Evolutionary conservation across 148 eudicot genomes (phyloP), one percentile per base, ranked within the genome.

Genomic region (Hydrangea macrophylla): DNA sequence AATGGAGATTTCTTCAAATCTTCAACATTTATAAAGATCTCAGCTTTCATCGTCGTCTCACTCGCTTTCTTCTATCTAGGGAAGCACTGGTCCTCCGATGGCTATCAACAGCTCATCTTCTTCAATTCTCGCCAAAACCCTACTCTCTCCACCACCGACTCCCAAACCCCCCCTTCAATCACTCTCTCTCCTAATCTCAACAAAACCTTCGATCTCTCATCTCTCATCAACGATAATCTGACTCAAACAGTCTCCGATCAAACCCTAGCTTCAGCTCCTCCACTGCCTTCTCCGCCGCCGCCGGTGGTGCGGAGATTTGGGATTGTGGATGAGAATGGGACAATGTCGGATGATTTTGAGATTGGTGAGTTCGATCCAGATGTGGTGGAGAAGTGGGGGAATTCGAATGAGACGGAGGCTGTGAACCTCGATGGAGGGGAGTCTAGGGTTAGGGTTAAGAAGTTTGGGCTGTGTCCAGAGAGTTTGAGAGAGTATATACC

Each of bases 401-500:
- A 65, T 60, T 75, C 39, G 7, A 86, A 78, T 7, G 82, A 78
- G 50, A 66, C 53, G 33, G 75, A 72, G 26, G n/a, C n/a, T n/a
- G n/a, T n/a, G n/a, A 70, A 18, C 36, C 74, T 42, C 30, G 78
- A 64, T 20, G 74, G 60, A 9, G 76, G 56, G 26, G 75, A 76
- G 67, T 63, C 40, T 53, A 72, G 72, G 78, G 82, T 73, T 75
- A 74, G 70, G 78, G 82, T 92, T 67, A 75, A 74, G 67, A 93
- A 70, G 83, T 93, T 85, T 67, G 67, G 71, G 70, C 26, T 79
- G 67, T 94, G 98, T 78, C 42, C 70, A 6, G 81, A 58, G 69
- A 82, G 75, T 58, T 69, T 83, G 88, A 80, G 88, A 28, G 98
- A 94, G 78, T 82, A 79, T 75, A 90, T 90, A 25, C 98, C 98